Base-by-base conservation (phyloP, 805 yeast genomes). In the Kazachstania martiniae region DNA sequence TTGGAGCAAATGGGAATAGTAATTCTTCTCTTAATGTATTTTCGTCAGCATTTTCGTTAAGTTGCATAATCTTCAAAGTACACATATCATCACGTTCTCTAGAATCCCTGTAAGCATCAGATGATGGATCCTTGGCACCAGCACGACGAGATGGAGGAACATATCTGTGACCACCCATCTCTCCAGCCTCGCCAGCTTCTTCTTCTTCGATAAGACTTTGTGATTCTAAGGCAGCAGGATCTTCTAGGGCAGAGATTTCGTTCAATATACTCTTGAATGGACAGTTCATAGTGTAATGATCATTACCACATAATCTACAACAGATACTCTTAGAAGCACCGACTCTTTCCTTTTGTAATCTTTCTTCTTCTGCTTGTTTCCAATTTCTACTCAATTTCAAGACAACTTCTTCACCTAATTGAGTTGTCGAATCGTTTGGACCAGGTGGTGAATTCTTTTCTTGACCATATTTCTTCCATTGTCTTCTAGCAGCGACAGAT, bases 251-350 rank as follows among this genome's bases (percentile, higher is more conserved):
- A 22, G 67, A 63, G 24, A 63, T 59, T 33, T 66, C 65, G 29
- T 63, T 83, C 56, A 89, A 66, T 24, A 91, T 81, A 49, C 80
- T 93, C 65, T 82, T 87, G 72, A 74, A 85, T 42, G 98, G 98
- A 81, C 99, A 91, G 65, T 80, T 78, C 58, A 85, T 65, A 26
- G 96, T 82, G 72, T 77, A 83, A 69, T 91, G 99, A 46, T 75
- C 80, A 54, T 95, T 95, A 39, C 81, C 82, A 79, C 99, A 91
- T 34, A 71, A 65, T 72, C 96, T 83, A 74, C 98, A 91, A 47
- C 61, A 64, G 43, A 75, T 60, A 42, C 64, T 63, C 56, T 59
- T 59, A 56, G 62, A 61, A 49, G 59, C 62, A 52, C 59, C 67
- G 21, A 40, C 49, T 33, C 60, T 56, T 32, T 62, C 65, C 48